These are phyloP conservation scores for Aurinia saxatilis DNA, from an alignment of 345 rosid species.

Conservation along the genomic window DNA sequence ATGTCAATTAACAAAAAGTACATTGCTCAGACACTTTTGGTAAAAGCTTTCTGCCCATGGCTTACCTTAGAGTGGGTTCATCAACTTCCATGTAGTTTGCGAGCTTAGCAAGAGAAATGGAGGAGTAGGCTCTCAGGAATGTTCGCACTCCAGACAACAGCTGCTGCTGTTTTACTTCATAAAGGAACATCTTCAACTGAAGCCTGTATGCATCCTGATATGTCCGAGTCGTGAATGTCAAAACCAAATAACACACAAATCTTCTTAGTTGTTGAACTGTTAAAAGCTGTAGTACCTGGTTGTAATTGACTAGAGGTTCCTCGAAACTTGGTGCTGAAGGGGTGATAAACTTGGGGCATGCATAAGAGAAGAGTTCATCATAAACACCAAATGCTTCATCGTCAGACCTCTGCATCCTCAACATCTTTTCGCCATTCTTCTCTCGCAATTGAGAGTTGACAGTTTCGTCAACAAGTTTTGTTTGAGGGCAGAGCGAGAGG, in stretches of 20 bases:
- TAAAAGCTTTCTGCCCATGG: not conserved
- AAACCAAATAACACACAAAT: not conserved
- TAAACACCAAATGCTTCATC: constrained; percentile 77
- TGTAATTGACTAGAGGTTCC: constrained; percentile 92
- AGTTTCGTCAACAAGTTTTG: constrained; percentile 85
- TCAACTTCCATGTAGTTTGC: constrained; percentile 93
- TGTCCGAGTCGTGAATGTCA: not conserved
- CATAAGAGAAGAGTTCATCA: constrained; percentile 97
- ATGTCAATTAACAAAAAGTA: not conserved
- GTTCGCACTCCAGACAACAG: constrained; percentile 70
- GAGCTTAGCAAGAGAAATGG: constrained; percentile 80
- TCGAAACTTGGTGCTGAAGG: constrained; percentile 92
- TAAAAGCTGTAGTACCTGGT: constrained; percentile 49
- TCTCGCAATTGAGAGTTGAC: constrained; percentile 81
- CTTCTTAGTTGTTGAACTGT: not conserved
- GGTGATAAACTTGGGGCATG: constrained; percentile 96
- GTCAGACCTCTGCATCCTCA: constrained; percentile 84
- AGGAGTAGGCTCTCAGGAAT: constrained; percentile 83
- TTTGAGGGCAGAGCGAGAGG: constrained; percentile 91
- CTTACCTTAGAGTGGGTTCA: constrained; percentile 77
- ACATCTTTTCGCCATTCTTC: constrained; percentile 98
- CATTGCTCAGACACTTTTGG: not conserved
- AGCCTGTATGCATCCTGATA: constrained; percentile 91
- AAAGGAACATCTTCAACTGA: constrained; percentile 88
- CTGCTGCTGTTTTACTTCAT: constrained; percentile 95